These are phyloP conservation scores for Exophiala alcalophila DNA, from an alignment of 2,329 filamentous ascomycete genomes.

Conservation along the genomic window DNA sequence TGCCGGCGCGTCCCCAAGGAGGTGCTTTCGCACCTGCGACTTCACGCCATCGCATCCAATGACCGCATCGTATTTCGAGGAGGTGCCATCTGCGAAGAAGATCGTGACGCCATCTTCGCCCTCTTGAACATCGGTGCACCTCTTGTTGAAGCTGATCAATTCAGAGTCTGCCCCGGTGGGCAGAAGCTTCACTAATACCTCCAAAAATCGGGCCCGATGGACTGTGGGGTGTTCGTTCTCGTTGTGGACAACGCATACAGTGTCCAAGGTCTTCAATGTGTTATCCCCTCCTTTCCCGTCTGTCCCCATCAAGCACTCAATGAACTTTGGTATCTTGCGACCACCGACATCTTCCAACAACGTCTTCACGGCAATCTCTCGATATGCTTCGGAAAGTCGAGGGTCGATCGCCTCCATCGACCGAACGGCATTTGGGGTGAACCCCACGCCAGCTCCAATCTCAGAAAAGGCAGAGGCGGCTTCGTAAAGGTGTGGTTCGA, in stretches of 20 bases:
- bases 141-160: constrained; percentile 9
- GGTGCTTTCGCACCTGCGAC: constrained; percentile 5
- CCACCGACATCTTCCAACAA: background rate
- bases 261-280: constrained; percentile 2
- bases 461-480: constrained; percentile 7
- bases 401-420: constrained; percentile 6
- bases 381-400: constrained; percentile 5
- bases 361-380: constrained; percentile 3
- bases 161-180: constrained; percentile 1
- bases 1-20: constrained; percentile 3
- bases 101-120: constrained; percentile 1
- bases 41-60: constrained; percentile 12
- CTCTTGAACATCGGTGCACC: constrained; percentile 4
- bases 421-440: constrained; percentile 12
- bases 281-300: constrained; percentile 9
- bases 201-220: constrained; percentile 8
- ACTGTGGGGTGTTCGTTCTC: constrained; percentile 6
- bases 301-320: constrained; percentile 5
- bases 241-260: constrained; percentile 5
- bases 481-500: constrained; percentile 12
- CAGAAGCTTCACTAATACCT: constrained; percentile 7
- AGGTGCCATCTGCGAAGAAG: constrained; percentile 6
- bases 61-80: constrained; percentile 4
- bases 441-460: constrained; percentile 9
- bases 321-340: constrained; percentile 2